A percentile compares a stretch with the other conserved stretches of the same genome.
phyloP scores from a whole-genome alignment of 352 stramenopile genomes.

The Phytophthora europaea region DNA sequence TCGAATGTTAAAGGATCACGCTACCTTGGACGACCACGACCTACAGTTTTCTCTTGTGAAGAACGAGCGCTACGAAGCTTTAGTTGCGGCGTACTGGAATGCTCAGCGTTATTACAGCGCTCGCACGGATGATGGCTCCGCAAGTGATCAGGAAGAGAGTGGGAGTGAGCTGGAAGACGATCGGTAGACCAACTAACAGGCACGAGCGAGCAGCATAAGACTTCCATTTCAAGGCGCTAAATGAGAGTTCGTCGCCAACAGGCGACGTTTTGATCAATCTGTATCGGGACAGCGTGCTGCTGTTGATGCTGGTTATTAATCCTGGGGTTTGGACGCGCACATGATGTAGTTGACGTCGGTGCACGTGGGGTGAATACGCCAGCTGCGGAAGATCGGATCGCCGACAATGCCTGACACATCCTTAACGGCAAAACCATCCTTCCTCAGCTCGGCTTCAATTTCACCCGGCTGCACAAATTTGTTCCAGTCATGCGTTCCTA shows the following conservation, averaged over 20 bases:
- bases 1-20: slow-evolving; percentile 80
- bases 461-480: slow-evolving; percentile 87
- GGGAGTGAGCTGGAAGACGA: slow-evolving; percentile 19
- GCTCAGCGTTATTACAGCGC: slow-evolving; percentile 48
- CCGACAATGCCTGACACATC: slow-evolving; percentile 86
- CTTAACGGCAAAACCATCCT: slow-evolving; percentile 68
- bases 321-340: slow-evolving; percentile 70
- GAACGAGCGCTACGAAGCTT: slow-evolving; percentile 61
- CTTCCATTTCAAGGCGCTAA: not conserved
- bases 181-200: slow-evolving; percentile 12
- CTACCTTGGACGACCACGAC: slow-evolving; percentile 50
- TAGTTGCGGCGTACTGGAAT: slow-evolving; percentile 53
- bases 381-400: slow-evolving; percentile 77
- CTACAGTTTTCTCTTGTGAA: slow-evolving; percentile 50
- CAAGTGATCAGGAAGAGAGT: slow-evolving; percentile 1
- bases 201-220: slow-evolving; percentile 6
- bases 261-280: slow-evolving; percentile 5
- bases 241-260: not conserved
- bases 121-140: slow-evolving; percentile 11
- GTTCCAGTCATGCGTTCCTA: slow-evolving; percentile 87
- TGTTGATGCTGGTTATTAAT: slow-evolving; percentile 22
- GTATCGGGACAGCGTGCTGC: not conserved
- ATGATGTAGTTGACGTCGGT: slow-evolving; percentile 89
- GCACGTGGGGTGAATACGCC: slow-evolving; percentile 78
- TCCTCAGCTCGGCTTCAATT: slow-evolving; percentile 61